Base-by-base conservation (phyloP, 2,329 filamentous ascomycete genomes). In the Stromatinia cepivora region DNA sequence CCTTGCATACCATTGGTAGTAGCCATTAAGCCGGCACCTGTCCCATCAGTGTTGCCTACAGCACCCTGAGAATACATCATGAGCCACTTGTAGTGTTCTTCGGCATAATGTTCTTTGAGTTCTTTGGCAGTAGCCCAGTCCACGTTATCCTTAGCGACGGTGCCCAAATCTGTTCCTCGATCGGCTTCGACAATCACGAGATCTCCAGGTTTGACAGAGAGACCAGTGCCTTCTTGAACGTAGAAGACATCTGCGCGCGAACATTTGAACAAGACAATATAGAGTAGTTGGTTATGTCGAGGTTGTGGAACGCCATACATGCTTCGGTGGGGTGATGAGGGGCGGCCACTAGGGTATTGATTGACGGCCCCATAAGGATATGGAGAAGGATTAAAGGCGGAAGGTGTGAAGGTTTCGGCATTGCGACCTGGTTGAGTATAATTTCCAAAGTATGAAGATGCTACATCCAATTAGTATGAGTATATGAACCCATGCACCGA, bases 161-260 rank as follows among this genome's bases (percentile, higher is more conserved):
- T 97, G 57, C 95, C 96, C 48, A 99, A 86, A 78, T 99, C 96
- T 31, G 93, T 97, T 58, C 95, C 95, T 72, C 95, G 92, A 79
- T 99, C 96, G 34, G 95, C 95, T 81, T 99, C 95, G 25, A 97
- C 94, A 74, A 99, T 98, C 71, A 99, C 96, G 66, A 98, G 84
- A 78, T 99, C 95, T 45, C 95, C 95, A 25, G 90, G 89, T 76
- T 94, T 95, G 67, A 98, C 91, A 28, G 92, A 91, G 45, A 99
- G 85, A 4, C 95, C 95, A 8, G 94, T 98, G 71, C 94, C 94
- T 79, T 97, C 94, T 79, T 97, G 94, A 46, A 97, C 93, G 80
- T 97, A 98, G 79, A 97, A 99, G 13, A 98, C 92, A 77, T 98
- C 95, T 50, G 94, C 94, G 71, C 95, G 88, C 48, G 92, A 93